These are phyloP conservation scores for Ramicandelaber brevisporus DNA, from an alignment of 192 early-diverging fungal species.

Conservation along the genomic window DNA sequence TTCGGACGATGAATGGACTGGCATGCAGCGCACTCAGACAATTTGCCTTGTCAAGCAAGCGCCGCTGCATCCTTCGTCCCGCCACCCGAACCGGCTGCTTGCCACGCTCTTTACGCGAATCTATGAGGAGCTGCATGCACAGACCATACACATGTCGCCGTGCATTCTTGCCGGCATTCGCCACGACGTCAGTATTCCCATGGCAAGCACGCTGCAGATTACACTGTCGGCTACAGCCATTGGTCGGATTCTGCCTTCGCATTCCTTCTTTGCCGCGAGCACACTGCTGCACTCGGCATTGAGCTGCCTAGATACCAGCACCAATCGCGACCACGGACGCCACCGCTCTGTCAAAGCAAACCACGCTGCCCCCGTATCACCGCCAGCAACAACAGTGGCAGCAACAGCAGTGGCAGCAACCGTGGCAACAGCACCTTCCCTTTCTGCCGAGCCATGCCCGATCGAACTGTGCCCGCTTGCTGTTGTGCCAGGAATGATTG, in stretches of 20 bases:
- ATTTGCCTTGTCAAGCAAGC: constrained; percentile 35
- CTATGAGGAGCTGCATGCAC: constrained; percentile 34
- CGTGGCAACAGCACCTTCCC: constrained; percentile 6
- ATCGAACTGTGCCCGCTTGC: constrained; percentile 44
- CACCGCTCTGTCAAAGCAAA: constrained; percentile 4
- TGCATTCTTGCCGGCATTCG: constrained; percentile 37
- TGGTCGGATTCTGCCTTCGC: constrained; percentile 9
- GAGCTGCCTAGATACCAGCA: neutral
- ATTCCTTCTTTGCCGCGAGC: neutral
- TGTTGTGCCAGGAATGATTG: constrained; percentile 37
- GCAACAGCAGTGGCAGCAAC: constrained; percentile 2
- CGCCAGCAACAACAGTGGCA: neutral
- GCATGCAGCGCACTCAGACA: constrained; percentile 14
- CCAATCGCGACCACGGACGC: too few species aligned
- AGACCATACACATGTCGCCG: constrained; percentile 27
- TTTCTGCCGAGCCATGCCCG: too few species aligned
- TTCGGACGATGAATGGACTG: constrained; percentile 11
- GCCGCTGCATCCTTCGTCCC: constrained; percentile 19
- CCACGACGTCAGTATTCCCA: constrained; percentile 29
- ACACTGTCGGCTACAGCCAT: constrained; percentile 19
- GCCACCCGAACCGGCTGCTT: constrained; percentile 50
- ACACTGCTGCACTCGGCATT: neutral
- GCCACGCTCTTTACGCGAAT: constrained; percentile 32
- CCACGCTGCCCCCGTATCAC: constrained; percentile 1
- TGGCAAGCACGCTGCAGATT: constrained; percentile 34